Evolutionary conservation across 75 land plant genomes (phyloP), one percentile per base, ranked within the genome.

Genomic region (Chamaecyparis obtusa): DNA sequence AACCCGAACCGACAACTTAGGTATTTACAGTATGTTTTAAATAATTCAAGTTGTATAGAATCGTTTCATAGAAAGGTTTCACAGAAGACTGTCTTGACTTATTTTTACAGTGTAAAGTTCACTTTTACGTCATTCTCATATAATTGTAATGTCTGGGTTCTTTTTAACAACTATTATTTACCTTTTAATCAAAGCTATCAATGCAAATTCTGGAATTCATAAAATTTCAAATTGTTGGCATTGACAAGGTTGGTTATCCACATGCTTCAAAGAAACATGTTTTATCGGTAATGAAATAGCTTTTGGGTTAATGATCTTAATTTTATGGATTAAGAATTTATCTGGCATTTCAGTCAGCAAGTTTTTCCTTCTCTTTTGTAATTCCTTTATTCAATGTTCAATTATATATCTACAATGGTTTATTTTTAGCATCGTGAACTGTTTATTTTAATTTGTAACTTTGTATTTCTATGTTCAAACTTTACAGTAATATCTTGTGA

Each of bases 261-360:
- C 48, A 80, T 80, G 83, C 51, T 80, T 80, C 14, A 80, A 44
- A n/a, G 83, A 80, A 80, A 80, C 32, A 27, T 44, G 83, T 49
- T 80, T 32, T 8, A 27, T 80, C 44, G 24, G 44, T 32, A 44
- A 44, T 49, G 83, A 43, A 80, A 44, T 27, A 80, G 24, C 46
- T 8, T 80, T 80, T 80, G 83, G 83, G 39, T 43, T 44, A 21
- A 44, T 27, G n/a, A 80, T 80, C 44, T n/a, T 80, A 80, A 9
- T 80, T 49, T 43, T 80, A 24, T 27, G 83, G 30, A 80, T 80
- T 21, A 80, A 48, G 83, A 80, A 80, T 80, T 43, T 24, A 43
- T 43, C 48, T 21, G n/a, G 3, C 83, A 80, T 80, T 5, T 43
- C 83, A 80, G 30, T 36, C 48, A 80, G 13, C 83, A 80, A 49